phyloP scores from a whole-genome alignment of 331 rosid species.

The Telfairia occidentalis region DNA sequence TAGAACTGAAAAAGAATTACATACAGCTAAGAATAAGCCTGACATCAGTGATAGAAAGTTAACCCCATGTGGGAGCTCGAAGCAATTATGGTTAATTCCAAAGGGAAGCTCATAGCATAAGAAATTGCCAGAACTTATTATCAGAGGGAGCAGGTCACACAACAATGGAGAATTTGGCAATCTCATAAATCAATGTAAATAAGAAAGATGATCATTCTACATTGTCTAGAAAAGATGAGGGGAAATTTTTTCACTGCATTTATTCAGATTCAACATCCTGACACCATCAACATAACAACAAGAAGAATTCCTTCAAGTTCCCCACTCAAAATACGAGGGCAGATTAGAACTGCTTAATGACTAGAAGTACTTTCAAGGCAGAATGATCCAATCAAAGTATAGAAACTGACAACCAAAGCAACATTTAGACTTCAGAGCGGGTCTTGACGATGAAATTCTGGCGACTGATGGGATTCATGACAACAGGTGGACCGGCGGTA shows the following conservation, averaged over 20 bases:
- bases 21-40: neutral
- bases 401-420: neutral
- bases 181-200: neutral
- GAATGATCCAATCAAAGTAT: neutral
- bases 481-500: constrained; percentile 37
- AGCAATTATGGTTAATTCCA: neutral
- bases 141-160: neutral
- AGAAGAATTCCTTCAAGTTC: neutral
- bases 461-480: constrained; percentile 32
- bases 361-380: neutral
- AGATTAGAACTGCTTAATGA: neutral
- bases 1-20: too few species aligned
- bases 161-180: neutral
- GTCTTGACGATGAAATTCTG: constrained; percentile 37
- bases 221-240: neutral
- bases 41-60: neutral
- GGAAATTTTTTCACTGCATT: neutral
- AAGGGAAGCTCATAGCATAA: neutral
- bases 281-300: neutral
- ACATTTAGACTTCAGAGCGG: constrained; percentile 13
- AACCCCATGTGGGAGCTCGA: neutral
- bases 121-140: neutral
- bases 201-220: neutral
- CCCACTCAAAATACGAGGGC: neutral
- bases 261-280: constrained; percentile 7